Base-by-base conservation (phyloP, 208 protist genomes). In the Acanthamoeba royreba region DNA sequence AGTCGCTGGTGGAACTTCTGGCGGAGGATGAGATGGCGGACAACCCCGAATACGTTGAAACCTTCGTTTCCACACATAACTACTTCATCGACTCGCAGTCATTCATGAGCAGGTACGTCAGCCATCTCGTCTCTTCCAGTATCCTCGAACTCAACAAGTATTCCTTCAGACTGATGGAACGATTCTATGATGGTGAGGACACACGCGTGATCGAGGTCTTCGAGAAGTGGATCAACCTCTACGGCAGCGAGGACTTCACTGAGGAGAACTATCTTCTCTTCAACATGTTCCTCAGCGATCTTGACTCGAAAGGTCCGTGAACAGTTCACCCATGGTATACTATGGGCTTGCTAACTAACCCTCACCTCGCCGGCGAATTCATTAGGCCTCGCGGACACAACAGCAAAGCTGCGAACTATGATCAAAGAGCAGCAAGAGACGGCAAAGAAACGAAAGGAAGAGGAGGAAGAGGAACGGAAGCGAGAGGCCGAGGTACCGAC, bases 151-250 rank as follows among this genome's bases (percentile, higher is more conserved):
- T 61, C 19, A 17, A 28, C 52, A 61, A n/a, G n/a, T n/a, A n/a
- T n/a, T n/a, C n/a, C n/a, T n/a, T 40, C 11, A 31, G 87, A 19
- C 87, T 92, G 33, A 92, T 92, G 87, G 87, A 92, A 74, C 87
- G 87, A n/a, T 92, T 92, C 87, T 92, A 92, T 45, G 87, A 92
- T 31, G 40, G 58, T 40, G 87, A 77, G 79, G 66, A 79, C 38
- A 40, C 8, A 19, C 19, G 66, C 25, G 66, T 79, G 66, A 79
- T 92, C 35, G 46, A 77, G 35, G 87, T 92, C 28, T 92, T 92
- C 58, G 77, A 92, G 87, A 92, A 92, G 28, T 92, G 87, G 87
- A 69, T 92, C 31, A 77, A 31, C 7, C 43, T 53, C 53, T 92
- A 92, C 72, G 28, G 58, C 53, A 38, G 49, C 17, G 87, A 92